Evolutionary conservation across 23 red algal species (phyloP), one percentile per base, ranked within the genome.

Genomic region (Rhodosorus marinus): DNA sequence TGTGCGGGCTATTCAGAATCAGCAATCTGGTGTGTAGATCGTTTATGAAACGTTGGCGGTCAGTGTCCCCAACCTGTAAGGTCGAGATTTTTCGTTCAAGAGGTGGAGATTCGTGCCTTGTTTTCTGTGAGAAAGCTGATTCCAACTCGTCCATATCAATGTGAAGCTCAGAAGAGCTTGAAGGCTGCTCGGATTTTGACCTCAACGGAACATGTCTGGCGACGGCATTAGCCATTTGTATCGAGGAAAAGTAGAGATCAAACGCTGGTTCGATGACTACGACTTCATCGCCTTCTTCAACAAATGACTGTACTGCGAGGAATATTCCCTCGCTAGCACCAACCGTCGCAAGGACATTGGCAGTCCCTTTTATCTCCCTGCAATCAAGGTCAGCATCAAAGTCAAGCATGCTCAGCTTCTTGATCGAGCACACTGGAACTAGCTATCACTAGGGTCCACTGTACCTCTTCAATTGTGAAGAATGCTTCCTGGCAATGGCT

Each of bases 201-300:
- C 46, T 47, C 35, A 60, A 45, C 48, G 62, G 27, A n/a, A 64
- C 55, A 6, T 60, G 69, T 23, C 61, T 25, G 27, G 70, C 47
- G n/a, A 72, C 56, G 32, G 64, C 87, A 20, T 75, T 73, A 8
- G 60, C 51, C 45, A 74, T 40, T 8, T 31, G 31, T 6, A 78
- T 74, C 0, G 87, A 77, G 7, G 35, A 62, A 5, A 45, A 34
- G 40, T 94, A 94, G 6, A 94, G 64, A 55, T 94, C 87, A 48
- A 94, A 94, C 8, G 77, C 70, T 8, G 87, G 87, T 48, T 83
- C 87, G 0, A 94, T 33, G 14, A 94, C 57, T 5, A 94, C 2
- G 28, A 76, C 87, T 50, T 94, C 87, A 29, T 77, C 87, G 3
- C 76, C 87, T 20, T 53, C 54, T 41, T 70, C 49, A 32, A 83